These are phyloP conservation scores for Avicennia marina DNA, from an alignment of 257 asterid species.

Conservation along the genomic window DNA sequence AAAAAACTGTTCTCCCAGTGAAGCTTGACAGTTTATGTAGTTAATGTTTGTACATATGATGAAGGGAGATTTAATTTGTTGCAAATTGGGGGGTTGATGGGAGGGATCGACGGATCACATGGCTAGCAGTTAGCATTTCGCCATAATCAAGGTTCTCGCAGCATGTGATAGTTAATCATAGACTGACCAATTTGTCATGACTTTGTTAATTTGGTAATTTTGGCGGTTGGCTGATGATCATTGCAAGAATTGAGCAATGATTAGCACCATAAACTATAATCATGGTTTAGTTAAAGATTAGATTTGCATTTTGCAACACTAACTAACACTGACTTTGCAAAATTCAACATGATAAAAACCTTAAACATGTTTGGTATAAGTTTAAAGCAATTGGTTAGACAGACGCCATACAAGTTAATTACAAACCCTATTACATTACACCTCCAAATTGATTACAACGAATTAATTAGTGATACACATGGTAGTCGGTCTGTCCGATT, in stretches of 20 bases:
- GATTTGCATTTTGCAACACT: constrained; percentile 1
- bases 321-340: constrained; percentile 11
- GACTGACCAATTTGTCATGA: neutral
- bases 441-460: too few relatives aligned
- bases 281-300: constrained; percentile 8
- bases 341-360: neutral
- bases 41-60: too few relatives aligned
- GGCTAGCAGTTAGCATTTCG: neutral
- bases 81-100: too few relatives aligned
- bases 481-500: too few relatives aligned
- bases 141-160: neutral
- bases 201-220: neutral
- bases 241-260: constrained; percentile 14
- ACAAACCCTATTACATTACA: too few relatives aligned
- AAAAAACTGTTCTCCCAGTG: too few relatives aligned
- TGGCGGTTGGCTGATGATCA: constrained; percentile 14
- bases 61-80: too few relatives aligned
- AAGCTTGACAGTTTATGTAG: too few relatives aligned
- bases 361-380: neutral
- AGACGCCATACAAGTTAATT: too few relatives aligned
- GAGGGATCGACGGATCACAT: too few relatives aligned
- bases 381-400: too few relatives aligned
- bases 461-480: too few relatives aligned
- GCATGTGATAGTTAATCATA: constrained; percentile 23
- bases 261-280: neutral